Percentiles rank a stretch among this genome's conserved stretches.
These are phyloP conservation scores for Umbelopsis sp. DNA, from an alignment of 192 early-diverging fungal species.

Conservation along the genomic window DNA sequence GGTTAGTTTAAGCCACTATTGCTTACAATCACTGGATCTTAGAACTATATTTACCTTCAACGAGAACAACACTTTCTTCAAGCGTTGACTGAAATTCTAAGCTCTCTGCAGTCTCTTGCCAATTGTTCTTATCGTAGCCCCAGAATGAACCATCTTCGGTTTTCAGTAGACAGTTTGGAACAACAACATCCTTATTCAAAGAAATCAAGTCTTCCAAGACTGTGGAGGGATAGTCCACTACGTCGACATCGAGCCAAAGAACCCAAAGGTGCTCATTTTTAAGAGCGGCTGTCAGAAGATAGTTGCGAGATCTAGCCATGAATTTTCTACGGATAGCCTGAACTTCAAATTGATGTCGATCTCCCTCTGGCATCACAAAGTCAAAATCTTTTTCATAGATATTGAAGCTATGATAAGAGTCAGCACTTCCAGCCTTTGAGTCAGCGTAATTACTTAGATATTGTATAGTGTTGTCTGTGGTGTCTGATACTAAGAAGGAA, in stretches of 20 bases:
- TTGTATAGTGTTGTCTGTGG: slow-evolving; percentile 53
- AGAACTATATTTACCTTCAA: slow-evolving; percentile 31
- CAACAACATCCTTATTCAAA: slow-evolving; percentile 59
- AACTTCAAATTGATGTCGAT: slow-evolving; percentile 57
- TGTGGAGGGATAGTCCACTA: slow-evolving; percentile 55
- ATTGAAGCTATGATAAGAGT: slow-evolving; percentile 46
- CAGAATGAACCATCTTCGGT: slow-evolving; percentile 34
- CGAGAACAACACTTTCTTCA: slow-evolving; percentile 34
- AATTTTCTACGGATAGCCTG: slow-evolving; percentile 54
- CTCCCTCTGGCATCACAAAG: slow-evolving; percentile 50
- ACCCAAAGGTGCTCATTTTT: slow-evolving; percentile 58
- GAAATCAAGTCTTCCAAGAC: slow-evolving; percentile 58
- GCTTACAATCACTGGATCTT: background rate
- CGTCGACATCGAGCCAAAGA: slow-evolving; percentile 64
- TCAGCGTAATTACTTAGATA: slow-evolving; percentile 42
- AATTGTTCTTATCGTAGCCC: slow-evolving; percentile 63
- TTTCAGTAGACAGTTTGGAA: slow-evolving; percentile 56
- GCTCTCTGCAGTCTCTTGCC: slow-evolving; percentile 56
- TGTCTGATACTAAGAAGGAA: slow-evolving; percentile 62
- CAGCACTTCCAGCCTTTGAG: slow-evolving; percentile 16
- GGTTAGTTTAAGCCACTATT: background rate
- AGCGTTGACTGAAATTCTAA: slow-evolving; percentile 43
- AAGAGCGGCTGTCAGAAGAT: slow-evolving; percentile 55
- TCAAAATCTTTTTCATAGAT: slow-evolving; percentile 62
- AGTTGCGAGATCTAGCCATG: slow-evolving; percentile 63